A percentile compares a stretch with the other conserved stretches of the same genome.
Evolutionary conservation across 2,329 filamentous ascomycete genomes (phyloP).

Genomic region (Paracoccidioides lutzii): DNA sequence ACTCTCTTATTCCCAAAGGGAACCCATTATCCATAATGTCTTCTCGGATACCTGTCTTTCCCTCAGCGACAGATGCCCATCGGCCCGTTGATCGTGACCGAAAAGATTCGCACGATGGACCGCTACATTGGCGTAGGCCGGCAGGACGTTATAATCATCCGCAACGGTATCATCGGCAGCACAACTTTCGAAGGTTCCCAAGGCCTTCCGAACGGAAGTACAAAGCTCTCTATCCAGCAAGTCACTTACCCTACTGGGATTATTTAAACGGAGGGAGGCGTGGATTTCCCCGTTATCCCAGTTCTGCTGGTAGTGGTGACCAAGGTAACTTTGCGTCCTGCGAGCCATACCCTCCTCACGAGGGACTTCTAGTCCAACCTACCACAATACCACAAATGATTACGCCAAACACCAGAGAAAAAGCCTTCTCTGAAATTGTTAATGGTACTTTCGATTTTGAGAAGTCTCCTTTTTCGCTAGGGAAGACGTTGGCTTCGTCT

Average conservation of each 20-base stretch:
- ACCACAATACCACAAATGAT: constrained; percentile 1
- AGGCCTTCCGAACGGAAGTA: neutral
- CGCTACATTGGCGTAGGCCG: neutral
- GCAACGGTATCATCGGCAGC: neutral
- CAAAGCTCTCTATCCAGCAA: neutral
- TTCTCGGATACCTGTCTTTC: neutral
- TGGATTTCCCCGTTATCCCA: neutral
- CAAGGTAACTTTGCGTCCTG: neutral
- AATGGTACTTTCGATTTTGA: constrained; percentile 7
- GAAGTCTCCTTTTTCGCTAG: constrained; percentile 5
- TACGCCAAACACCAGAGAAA: constrained; percentile 5
- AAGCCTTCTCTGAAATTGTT: constrained; percentile 9
- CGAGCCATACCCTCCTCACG: neutral
- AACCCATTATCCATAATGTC: neutral
- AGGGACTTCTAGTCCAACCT: neutral
- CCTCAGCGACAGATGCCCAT: neutral
- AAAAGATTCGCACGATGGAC: neutral
- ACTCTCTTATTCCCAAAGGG: neutral
- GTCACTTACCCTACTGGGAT: neutral
- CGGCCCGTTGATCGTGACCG: neutral
- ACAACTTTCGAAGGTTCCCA: neutral
- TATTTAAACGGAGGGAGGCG: neutral
- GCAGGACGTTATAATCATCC: neutral
- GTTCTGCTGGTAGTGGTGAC: neutral
- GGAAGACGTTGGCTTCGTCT: constrained; percentile 3